phyloP scores from a whole-genome alignment of 768 basidiomycete species.

The Favolaschia claudopus region DNA sequence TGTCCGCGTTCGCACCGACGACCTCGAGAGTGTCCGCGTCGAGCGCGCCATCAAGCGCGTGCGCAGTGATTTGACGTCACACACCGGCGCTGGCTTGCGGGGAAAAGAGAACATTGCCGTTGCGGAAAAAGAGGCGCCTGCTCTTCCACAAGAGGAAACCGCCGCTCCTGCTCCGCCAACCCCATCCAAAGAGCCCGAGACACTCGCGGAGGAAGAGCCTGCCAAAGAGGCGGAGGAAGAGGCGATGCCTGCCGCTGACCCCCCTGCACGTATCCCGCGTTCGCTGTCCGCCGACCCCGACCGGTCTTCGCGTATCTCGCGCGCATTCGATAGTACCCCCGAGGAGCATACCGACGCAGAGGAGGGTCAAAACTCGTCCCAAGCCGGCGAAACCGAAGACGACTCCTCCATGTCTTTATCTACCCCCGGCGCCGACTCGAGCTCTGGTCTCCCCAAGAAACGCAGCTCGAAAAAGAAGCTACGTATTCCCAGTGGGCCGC shows the following conservation, averaged over 20 bases:
- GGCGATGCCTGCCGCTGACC: constrained; percentile 48
- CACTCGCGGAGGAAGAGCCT: constrained; percentile 3
- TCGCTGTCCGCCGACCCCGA: constrained; percentile 87
- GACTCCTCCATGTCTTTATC: constrained; percentile 77
- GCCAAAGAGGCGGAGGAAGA: constrained; percentile 1
- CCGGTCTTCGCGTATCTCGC: constrained; percentile 63
- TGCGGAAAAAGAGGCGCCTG: constrained; percentile 28
- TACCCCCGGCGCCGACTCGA: constrained; percentile 45
- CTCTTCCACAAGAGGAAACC: background rate
- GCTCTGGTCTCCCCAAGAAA: too few species aligned
- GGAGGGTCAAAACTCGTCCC: constrained; percentile 49
- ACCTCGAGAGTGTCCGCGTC: constrained; percentile 85
- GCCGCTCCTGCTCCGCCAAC: too few species aligned
- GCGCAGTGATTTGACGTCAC: constrained; percentile 83
- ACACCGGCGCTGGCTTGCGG: constrained; percentile 50
- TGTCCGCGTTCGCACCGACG: constrained; percentile 85
- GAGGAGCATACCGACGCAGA: constrained; percentile 22
- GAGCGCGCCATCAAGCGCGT: constrained; percentile 91
- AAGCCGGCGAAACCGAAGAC: constrained; percentile 56
- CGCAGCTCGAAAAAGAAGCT: constrained; percentile 44
- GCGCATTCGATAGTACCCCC: constrained; percentile 57
- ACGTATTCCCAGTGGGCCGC: constrained; percentile 47
- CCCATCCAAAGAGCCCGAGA: too few species aligned
- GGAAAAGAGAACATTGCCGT: constrained; percentile 40
- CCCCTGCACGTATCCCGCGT: constrained; percentile 63